These are phyloP conservation scores for Physaria fendleri DNA, from an alignment of 345 rosid species.

Conservation along the genomic window DNA sequence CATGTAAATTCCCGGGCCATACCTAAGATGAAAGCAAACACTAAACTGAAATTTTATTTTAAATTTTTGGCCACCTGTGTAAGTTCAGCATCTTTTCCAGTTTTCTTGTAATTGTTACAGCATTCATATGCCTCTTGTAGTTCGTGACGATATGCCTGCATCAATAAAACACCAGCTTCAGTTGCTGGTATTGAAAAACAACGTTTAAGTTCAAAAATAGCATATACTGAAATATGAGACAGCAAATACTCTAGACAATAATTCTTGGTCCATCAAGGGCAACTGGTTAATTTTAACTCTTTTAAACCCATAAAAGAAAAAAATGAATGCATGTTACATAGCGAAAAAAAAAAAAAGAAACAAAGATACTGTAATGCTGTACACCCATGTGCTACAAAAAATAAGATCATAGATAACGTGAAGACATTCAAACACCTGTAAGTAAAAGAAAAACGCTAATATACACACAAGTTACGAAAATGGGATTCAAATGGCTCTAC, in stretches of 20 bases:
- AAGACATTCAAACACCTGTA: background rate
- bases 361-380: background rate
- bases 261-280: slow-evolving; percentile 13
- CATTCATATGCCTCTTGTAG: slow-evolving; percentile 88
- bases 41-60: background rate
- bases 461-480: too few species aligned
- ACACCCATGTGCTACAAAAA: slow-evolving; percentile 2
- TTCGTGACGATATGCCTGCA: slow-evolving; percentile 87
- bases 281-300: background rate
- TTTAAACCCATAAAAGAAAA: background rate
- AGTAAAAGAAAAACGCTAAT: too few species aligned
- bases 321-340: background rate
- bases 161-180: slow-evolving; percentile 18
- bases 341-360: background rate
- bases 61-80: slow-evolving; percentile 53
- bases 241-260: background rate
- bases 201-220: background rate
- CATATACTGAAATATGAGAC: slow-evolving; percentile 3
- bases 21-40: slow-evolving; percentile 8
- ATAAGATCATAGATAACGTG: slow-evolving; percentile 1
- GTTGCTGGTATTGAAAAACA: slow-evolving; percentile 5
- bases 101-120: slow-evolving; percentile 79
- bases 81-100: slow-evolving; percentile 93
- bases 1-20: slow-evolving; percentile 9
- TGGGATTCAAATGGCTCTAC: slow-evolving; percentile 31